These are phyloP conservation scores for Calonectria hawksworthii DNA, from an alignment of 2,329 filamentous ascomycete species.

Conservation along the genomic window DNA sequence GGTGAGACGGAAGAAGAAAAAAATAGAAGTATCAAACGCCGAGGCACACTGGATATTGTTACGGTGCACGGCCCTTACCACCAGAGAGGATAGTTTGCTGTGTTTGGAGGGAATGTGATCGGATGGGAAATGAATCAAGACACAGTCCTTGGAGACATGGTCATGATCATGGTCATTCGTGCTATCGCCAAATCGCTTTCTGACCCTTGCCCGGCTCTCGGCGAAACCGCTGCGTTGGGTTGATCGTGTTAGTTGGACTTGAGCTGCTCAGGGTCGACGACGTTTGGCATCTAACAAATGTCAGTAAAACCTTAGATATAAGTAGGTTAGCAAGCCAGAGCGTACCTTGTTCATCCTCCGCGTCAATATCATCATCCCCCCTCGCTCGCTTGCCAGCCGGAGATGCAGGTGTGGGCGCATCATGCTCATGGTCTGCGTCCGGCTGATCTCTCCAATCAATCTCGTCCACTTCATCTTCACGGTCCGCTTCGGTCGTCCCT, in stretches of 20 bases:
- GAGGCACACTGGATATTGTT: conserved; percentile 18
- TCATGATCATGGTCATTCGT: neutral
- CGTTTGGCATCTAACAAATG: conserved; percentile 63
- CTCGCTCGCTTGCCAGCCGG: conserved; percentile 47
- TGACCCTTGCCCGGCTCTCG: conserved; percentile 24
- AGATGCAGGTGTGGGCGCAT: conserved; percentile 34
- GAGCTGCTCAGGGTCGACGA: conserved; percentile 55
- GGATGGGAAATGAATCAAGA: neutral
- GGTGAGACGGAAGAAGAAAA: neutral
- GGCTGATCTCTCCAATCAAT: conserved; percentile 50
- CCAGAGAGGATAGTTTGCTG: conserved; percentile 31
- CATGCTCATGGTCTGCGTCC: conserved; percentile 40
- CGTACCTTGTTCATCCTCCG: conserved; percentile 53
- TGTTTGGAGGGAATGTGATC: conserved; percentile 2
- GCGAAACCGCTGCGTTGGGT: conserved; percentile 23
- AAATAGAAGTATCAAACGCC: neutral
- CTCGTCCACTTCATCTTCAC: conserved; percentile 44
- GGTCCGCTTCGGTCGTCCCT: conserved; percentile 31
- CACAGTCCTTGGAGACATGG: neutral
- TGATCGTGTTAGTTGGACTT: conserved; percentile 35
- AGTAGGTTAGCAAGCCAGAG: neutral
- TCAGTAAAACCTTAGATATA: conserved; percentile 45
- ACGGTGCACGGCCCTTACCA: conserved; percentile 40
- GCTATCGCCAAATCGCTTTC: conserved; percentile 19
- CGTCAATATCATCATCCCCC: conserved; percentile 45